A percentile compares a stretch with the other conserved stretches of the same genome.
These are phyloP conservation scores for Sanghuangporus baumii DNA, from an alignment of 1,284 basidiomycete genomes.

Conservation along the genomic window DNA sequence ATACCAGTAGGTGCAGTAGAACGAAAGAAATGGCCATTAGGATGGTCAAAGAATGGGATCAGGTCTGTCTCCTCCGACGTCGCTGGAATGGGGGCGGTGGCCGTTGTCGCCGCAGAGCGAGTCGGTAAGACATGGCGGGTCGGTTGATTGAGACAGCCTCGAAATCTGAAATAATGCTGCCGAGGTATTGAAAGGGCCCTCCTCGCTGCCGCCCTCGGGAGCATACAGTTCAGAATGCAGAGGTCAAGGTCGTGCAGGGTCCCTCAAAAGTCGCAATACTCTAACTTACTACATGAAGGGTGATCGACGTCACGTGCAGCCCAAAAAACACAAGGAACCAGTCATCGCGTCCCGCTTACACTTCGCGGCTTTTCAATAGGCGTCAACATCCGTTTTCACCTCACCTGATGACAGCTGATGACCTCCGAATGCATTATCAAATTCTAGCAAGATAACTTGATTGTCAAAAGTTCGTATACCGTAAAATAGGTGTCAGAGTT, in stretches of 20 bases:
- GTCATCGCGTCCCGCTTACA: not conserved
- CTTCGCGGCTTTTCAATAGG: not conserved
- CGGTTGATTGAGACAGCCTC: slow-evolving; percentile 34
- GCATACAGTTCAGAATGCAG: slow-evolving; percentile 22
- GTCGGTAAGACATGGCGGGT: not conserved
- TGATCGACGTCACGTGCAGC: slow-evolving; percentile 2
- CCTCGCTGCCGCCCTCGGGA: slow-evolving; percentile 47
- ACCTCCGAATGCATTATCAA: not conserved
- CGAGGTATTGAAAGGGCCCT: slow-evolving; percentile 34
- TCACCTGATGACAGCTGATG: not conserved
- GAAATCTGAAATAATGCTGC: slow-evolving; percentile 33
- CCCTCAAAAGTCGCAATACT: not conserved
- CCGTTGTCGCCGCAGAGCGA: slow-evolving; percentile 26
- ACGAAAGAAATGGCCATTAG: slow-evolving; percentile 33
- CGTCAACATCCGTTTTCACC: not conserved
- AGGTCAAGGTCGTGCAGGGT: not conserved
- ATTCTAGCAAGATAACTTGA: no score
- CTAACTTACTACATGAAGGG: not conserved
- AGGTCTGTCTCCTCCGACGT: slow-evolving; percentile 59
- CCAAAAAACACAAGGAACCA: not conserved
- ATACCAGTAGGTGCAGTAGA: slow-evolving; percentile 55
- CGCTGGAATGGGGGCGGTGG: slow-evolving; percentile 40
- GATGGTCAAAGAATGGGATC: slow-evolving; percentile 66
- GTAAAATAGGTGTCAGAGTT: no score
- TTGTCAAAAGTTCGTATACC: no score